Percentiles rank a stretch among this genome's conserved stretches.
phyloP scores from a whole-genome alignment of 192 early-diverging fungal genomes.

The Piromyces sp. region DNA sequence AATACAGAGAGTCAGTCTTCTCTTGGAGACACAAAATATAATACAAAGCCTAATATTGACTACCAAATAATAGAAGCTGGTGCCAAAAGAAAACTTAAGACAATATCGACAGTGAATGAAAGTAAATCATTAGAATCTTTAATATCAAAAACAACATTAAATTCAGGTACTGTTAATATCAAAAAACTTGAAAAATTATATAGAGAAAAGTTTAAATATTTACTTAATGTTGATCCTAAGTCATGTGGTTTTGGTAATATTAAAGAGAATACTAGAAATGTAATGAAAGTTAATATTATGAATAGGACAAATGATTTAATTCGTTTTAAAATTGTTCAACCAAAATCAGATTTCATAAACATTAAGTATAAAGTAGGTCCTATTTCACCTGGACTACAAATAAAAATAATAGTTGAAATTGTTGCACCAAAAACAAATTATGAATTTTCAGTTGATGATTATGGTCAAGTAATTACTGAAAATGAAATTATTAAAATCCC shows the following conservation, averaged over 20 bases:
- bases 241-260: neutral
- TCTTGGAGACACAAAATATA: neutral
- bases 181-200: neutral
- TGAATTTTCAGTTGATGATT: neutral
- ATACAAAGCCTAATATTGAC: neutral
- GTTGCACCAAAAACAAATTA: neutral
- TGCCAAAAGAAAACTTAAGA: neutral
- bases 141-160: neutral
- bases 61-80: neutral
- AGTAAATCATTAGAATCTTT: neutral
- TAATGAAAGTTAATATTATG: neutral
- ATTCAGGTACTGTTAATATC: neutral
- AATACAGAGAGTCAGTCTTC: neutral
- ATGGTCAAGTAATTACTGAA: neutral
- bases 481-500: neutral
- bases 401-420: neutral
- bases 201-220: neutral
- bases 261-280: neutral
- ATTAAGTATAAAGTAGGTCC: neutral
- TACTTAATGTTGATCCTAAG: neutral
- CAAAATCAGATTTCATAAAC: neutral
- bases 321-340: neutral
- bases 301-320: neutral
- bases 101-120: neutral
- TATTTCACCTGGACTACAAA: neutral